A percentile compares a stretch with the other conserved stretches of the same genome.
phyloP scores from a whole-genome alignment of 1,284 basidiomycete genomes.

The Hemileia vastatrix region DNA sequence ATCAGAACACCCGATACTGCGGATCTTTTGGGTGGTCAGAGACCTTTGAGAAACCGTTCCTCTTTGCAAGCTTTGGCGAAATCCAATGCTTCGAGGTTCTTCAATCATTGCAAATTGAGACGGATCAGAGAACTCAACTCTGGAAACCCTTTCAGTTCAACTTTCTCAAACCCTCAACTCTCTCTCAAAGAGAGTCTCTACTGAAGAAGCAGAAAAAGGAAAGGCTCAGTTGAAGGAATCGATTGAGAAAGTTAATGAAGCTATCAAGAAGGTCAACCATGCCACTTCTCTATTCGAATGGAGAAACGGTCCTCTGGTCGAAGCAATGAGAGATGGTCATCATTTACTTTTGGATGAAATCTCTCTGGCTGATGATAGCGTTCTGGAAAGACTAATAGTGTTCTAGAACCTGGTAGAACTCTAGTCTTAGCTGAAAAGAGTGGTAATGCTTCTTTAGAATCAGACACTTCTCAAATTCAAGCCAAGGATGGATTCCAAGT shows the following conservation, averaged over 20 bases:
- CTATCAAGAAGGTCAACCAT: constrained; percentile 49
- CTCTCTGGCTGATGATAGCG: constrained; percentile 94
- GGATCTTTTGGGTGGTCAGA: constrained; percentile 84
- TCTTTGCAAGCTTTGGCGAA: constrained; percentile 46
- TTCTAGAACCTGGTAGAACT: constrained; percentile 77
- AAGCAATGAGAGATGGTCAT: constrained; percentile 80
- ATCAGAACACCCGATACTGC: constrained; percentile 98
- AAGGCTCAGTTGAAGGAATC: neutral
- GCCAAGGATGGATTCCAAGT: constrained; percentile 70
- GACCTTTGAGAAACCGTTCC: constrained; percentile 74
- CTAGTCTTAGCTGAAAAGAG: constrained; percentile 89
- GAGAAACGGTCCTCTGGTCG: constrained; percentile 87
- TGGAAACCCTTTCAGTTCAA: neutral
- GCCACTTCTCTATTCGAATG: constrained; percentile 80
- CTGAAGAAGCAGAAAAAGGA: neutral
- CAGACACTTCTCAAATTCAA: constrained; percentile 58
- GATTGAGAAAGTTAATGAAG: constrained; percentile 47
- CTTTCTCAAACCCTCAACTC: neutral
- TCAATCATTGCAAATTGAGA: too few species aligned
- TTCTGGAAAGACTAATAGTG: constrained; percentile 95
- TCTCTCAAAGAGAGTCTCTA: neutral
- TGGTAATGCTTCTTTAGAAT: constrained; percentile 61
- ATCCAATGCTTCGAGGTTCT: constrained; percentile 34
- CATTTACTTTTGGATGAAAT: constrained; percentile 92
- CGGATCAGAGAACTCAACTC: too few species aligned